phyloP scores from a whole-genome alignment of 1,284 basidiomycete genomes.

The Macrocystidia cucumis region DNA sequence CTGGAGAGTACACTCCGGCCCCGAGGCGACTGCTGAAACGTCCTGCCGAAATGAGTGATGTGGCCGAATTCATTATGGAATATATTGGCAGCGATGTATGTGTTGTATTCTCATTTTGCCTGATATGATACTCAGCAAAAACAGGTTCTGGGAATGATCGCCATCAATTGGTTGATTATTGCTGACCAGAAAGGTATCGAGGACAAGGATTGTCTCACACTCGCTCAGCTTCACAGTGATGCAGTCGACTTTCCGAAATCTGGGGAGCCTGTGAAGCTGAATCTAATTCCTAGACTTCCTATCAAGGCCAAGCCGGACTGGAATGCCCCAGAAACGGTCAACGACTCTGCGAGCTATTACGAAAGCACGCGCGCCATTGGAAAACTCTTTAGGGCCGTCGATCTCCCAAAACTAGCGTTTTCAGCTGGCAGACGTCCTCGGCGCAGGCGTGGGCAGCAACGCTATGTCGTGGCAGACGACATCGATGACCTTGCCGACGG shows the following conservation, averaged over 20 bases:
- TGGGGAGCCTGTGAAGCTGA: slow-evolving; percentile 44
- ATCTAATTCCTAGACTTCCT: slow-evolving; percentile 38
- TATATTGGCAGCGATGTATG: slow-evolving; percentile 60
- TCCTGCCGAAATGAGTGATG: slow-evolving; percentile 57
- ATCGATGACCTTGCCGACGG: slow-evolving; percentile 10
- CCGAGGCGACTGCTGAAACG: slow-evolving; percentile 38
- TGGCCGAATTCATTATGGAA: slow-evolving; percentile 68
- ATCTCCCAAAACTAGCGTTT: slow-evolving; percentile 27
- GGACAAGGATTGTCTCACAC: slow-evolving; percentile 48
- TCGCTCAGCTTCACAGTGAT: slow-evolving; percentile 62
- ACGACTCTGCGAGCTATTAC: slow-evolving; percentile 35
- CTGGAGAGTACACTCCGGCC: slow-evolving; percentile 49
- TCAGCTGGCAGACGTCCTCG: slow-evolving; percentile 8
- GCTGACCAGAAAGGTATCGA: slow-evolving; percentile 60
- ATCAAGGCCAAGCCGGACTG: slow-evolving; percentile 44
- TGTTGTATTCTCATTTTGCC: slow-evolving; percentile 4
- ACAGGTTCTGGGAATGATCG: slow-evolving; percentile 54
- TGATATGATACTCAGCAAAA: slow-evolving; percentile 2
- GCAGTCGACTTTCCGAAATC: slow-evolving; percentile 68
- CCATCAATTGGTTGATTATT: slow-evolving; percentile 54
- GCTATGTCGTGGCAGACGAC: too few relatives aligned
- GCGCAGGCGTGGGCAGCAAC: slow-evolving; percentile 1
- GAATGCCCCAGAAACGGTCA: slow-evolving; percentile 53
- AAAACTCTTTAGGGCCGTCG: slow-evolving; percentile 45
- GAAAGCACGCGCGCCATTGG: slow-evolving; percentile 45